Evolutionary conservation across 2,329 filamentous ascomycete species (phyloP), one percentile per base, ranked within the genome.

Genomic region (Samsoniella hepiali): DNA sequence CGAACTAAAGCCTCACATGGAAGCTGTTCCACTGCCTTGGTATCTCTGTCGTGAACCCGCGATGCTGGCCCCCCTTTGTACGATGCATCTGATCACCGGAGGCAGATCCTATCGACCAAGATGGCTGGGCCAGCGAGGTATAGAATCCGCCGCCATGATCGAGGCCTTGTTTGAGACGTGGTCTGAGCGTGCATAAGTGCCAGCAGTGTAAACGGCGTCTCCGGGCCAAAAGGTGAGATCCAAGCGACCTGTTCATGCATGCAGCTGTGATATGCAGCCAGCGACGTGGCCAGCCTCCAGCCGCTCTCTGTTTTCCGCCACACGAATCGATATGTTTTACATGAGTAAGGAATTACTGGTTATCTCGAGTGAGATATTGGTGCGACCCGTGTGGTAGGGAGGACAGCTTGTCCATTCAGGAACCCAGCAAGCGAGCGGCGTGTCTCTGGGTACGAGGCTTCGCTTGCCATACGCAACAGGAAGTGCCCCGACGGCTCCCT

Each of bases 371-470:
- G 34, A 27, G 32, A 47, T 40, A 49, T 62, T 54, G 58, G 38
- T 45, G n/a, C 22, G 50, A 47, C 10, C 3, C 13, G 13, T 49
- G 31, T 42, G 50, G 44, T 10, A 54, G 32, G 17, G 29, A 32
- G 17, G 29, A 17, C 57, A 56, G 9, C 55, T 22, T 7, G 32
- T 49, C 15, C 31, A 42, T 40, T 34, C 34, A 55, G 53, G 57
- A 56, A 56, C 63, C 22, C n/a, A 53, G 38, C 49, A 50, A 40
- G 56, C 63, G 57, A 44, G 17, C 32, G 13, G 45, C 27, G 57
- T 51, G 63, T 61, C 44, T 51, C 34, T 38, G 57, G 27, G 63
- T 64, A 61, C 63, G 51, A 64, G 63, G 22, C 57, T 22, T 64
- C 60, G 60, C 51, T 62, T 61, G 36, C 45, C 17, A 44, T 17